Evolutionary conservation across 768 basidiomycete genomes (phyloP), one percentile per base, ranked within the genome.

Genomic region (Tulasnella sp.): DNA sequence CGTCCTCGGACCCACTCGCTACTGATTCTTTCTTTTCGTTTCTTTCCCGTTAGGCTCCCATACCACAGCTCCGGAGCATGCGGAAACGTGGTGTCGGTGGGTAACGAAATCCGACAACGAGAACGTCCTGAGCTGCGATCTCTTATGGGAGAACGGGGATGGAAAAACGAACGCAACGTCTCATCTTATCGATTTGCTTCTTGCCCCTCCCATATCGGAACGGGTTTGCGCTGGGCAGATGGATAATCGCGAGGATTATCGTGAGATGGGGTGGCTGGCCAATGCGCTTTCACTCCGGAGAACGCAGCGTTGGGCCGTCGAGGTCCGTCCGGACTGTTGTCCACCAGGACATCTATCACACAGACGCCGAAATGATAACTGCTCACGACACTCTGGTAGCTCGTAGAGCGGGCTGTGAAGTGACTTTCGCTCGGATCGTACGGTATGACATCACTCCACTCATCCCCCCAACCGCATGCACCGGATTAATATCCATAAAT

Each of bases 381-480:
- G 12, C 46, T 46, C 54, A 54, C 4, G 24, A 54, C 5, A 54
- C 24, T 4, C 24, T 46, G 54, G 54, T n/a, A 54, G 54, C 54
- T 24, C 54, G 3, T 54, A 54, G 54, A 54, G 54, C 54, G 54
- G 54, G 6, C 24, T 37, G n/a, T n/a, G 58, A n/a, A 28, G n/a
- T 58, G n/a, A 20, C 24, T 64, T 9, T 28, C n/a, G 12, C 60
- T 31, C n/a, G 31, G 31, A 1, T 24, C 16, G 18, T 37, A 37
- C 18, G 64, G 54, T n/a, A 69, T 69, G 64, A 69, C 64, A 69
- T 69, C 64, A 54, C 54, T 46, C 46, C 22, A n/a, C 54, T n/a
- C 54, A n/a, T 16, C 18, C 7, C n/a, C 54, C n/a, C 22, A 54
- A 69, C 64, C 58, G 24, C 58, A 60, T 37, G 24, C 28, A 24